Evolutionary conservation across 2,329 filamentous ascomycete genomes (phyloP).

Genomic region (Phaeosphaeriaceae sp.): DNA sequence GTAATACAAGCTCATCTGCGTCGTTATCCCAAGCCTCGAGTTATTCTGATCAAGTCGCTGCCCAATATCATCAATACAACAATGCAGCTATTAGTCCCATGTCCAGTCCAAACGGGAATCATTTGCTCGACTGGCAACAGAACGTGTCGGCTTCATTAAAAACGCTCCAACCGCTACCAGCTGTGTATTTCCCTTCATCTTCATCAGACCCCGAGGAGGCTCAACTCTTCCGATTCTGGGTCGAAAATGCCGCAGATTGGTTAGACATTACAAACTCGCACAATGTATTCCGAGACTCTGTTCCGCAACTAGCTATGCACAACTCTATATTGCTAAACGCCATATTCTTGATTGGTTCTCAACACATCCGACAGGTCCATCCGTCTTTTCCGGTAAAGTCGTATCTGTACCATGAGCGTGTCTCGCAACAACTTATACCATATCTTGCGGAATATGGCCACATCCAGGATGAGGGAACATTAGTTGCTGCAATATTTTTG

Average conservation of each 20-base stretch:
- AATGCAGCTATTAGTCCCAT: slow-evolving; percentile 14
- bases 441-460: slow-evolving; percentile 19
- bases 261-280: slow-evolving; percentile 22
- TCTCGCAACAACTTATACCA: slow-evolving; percentile 22
- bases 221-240: slow-evolving; percentile 22
- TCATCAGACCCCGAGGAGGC: slow-evolving; percentile 17
- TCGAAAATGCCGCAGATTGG: slow-evolving; percentile 15
- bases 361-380: slow-evolving; percentile 43
- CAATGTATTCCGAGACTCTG: slow-evolving; percentile 12
- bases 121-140: slow-evolving; percentile 5
- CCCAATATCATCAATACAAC: slow-evolving; percentile 3
- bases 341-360: slow-evolving; percentile 48
- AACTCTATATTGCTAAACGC: slow-evolving; percentile 51
- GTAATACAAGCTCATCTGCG: background rate
- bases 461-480: slow-evolving; percentile 24
- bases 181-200: slow-evolving; percentile 7
- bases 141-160: slow-evolving; percentile 3
- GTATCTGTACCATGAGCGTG: slow-evolving; percentile 23
- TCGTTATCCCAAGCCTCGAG: background rate
- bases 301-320: slow-evolving; percentile 29
- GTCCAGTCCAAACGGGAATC: slow-evolving; percentile 13
- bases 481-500: slow-evolving; percentile 25
- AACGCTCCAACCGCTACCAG: background rate
- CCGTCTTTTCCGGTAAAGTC: slow-evolving; percentile 17
- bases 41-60: slow-evolving; percentile 6